These are phyloP conservation scores for Fusarium subtropicale DNA, from an alignment of 2,329 filamentous ascomycete species.

Conservation along the genomic window DNA sequence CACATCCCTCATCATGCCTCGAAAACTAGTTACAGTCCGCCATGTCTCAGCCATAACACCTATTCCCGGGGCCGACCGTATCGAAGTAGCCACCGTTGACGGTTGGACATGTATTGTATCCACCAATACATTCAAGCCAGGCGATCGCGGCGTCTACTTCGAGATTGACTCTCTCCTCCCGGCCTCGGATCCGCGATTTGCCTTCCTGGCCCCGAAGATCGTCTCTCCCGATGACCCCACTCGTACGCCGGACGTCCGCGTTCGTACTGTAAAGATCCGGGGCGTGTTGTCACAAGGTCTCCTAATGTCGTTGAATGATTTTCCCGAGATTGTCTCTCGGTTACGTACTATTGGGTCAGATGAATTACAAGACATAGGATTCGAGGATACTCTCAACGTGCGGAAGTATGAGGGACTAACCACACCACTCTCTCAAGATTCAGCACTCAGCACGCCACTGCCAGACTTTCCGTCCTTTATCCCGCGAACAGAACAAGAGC, in stretches of 20 bases:
- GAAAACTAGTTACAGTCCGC: conserved; percentile 42
- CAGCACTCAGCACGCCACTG: background rate
- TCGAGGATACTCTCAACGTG: conserved; percentile 38
- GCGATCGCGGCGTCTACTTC: conserved; percentile 39
- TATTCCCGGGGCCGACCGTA: conserved; percentile 38
- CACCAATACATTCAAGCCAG: conserved; percentile 21
- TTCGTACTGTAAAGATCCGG: conserved; percentile 36
- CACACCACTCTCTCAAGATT: background rate
- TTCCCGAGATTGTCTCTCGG: conserved; percentile 29
- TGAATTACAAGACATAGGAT: conserved; percentile 26
- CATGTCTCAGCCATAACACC: conserved; percentile 31
- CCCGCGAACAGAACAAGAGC: conserved; percentile 42
- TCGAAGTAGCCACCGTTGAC: conserved; percentile 36
- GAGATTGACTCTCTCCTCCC: conserved; percentile 45
- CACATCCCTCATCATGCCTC: conserved; percentile 22
- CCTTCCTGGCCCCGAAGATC: conserved; percentile 23
- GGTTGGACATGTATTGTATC: conserved; percentile 43
- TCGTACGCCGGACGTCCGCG: conserved; percentile 28
- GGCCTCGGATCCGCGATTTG: conserved; percentile 34
- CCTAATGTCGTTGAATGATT: conserved; percentile 33
- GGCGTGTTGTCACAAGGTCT: conserved; percentile 41
- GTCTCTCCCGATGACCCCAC: background rate
- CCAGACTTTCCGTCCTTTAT: conserved; percentile 40
- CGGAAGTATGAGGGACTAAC: conserved; percentile 36
- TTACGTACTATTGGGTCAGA: background rate